These are phyloP conservation scores for Scutellaria baicalensis DNA, from an alignment of 257 asterid species.

Conservation along the genomic window DNA sequence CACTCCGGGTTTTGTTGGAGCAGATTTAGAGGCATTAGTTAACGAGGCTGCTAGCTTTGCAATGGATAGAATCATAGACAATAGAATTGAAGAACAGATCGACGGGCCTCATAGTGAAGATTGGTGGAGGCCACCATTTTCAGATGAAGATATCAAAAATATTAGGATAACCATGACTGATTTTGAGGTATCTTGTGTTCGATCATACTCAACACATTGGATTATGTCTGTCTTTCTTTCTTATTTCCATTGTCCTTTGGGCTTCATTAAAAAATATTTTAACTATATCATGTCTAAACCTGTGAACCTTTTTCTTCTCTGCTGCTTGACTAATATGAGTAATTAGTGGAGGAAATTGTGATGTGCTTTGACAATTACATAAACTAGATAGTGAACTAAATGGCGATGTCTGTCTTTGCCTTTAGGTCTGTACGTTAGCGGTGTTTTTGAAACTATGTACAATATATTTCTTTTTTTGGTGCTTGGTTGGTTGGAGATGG, in stretches of 20 bases:
- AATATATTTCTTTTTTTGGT: neutral
- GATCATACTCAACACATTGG: neutral
- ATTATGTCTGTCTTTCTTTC: neutral
- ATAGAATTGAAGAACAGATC: slow-evolving; percentile 27
- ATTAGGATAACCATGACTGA: slow-evolving; percentile 65
- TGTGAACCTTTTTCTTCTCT: neutral
- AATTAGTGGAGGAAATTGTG: neutral
- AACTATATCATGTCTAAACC: neutral
- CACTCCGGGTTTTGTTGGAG: slow-evolving; percentile 92
- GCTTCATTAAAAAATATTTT: neutral
- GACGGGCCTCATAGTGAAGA: slow-evolving; percentile 35
- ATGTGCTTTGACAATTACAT: neutral
- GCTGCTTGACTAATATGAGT: neutral
- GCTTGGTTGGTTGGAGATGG: neutral
- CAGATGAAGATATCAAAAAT: slow-evolving; percentile 54
- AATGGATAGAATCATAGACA: slow-evolving; percentile 64
- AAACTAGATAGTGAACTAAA: neutral
- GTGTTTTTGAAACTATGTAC: neutral
- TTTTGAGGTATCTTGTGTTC: slow-evolving; percentile 58
- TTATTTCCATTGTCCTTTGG: neutral
- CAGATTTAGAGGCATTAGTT: slow-evolving; percentile 71
- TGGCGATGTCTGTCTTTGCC: neutral
- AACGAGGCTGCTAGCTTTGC: slow-evolving; percentile 82
- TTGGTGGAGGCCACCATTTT: slow-evolving; percentile 70
- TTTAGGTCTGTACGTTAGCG: neutral